phyloP scores from a whole-genome alignment of 768 basidiomycete species.

The Russula dissimulans region DNA sequence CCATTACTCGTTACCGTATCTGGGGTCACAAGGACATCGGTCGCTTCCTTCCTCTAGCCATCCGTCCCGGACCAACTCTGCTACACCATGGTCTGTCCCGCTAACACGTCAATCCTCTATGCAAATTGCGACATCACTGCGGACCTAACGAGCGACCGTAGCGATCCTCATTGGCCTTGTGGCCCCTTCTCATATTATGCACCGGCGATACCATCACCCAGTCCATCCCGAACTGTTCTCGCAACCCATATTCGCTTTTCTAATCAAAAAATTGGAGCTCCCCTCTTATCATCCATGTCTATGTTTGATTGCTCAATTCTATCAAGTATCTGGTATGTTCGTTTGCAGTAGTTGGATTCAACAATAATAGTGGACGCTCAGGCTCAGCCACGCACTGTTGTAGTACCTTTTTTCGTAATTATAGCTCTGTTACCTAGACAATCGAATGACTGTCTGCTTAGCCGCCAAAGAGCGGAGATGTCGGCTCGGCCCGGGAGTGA shows the following conservation, averaged over 20 bases:
- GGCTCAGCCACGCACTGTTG: background rate
- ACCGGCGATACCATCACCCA: conserved; percentile 6
- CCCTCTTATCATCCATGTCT: background rate
- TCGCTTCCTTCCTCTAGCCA: conserved; percentile 14
- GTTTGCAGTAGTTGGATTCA: background rate
- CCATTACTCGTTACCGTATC: background rate
- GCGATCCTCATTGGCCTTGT: background rate
- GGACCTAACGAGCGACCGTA: background rate
- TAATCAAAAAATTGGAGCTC: background rate
- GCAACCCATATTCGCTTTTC: background rate
- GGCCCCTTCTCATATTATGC: background rate
- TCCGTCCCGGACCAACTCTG: conserved; percentile 18
- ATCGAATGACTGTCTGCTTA: no score
- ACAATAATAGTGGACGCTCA: background rate
- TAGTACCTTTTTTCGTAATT: background rate
- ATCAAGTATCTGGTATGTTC: conserved; percentile 10
- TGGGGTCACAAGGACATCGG: background rate
- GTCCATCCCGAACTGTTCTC: background rate
- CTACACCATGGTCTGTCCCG: conserved; percentile 8
- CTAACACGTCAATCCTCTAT: background rate
- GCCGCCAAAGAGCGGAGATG: no score
- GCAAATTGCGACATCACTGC: background rate
- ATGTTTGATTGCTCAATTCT: conserved; percentile 18
- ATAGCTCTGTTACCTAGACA: background rate
- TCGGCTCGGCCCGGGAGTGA: background rate